Evolutionary conservation across 768 basidiomycete species (phyloP), one percentile per base, ranked within the genome.

Genomic region (Psilocybe azurescens): DNA sequence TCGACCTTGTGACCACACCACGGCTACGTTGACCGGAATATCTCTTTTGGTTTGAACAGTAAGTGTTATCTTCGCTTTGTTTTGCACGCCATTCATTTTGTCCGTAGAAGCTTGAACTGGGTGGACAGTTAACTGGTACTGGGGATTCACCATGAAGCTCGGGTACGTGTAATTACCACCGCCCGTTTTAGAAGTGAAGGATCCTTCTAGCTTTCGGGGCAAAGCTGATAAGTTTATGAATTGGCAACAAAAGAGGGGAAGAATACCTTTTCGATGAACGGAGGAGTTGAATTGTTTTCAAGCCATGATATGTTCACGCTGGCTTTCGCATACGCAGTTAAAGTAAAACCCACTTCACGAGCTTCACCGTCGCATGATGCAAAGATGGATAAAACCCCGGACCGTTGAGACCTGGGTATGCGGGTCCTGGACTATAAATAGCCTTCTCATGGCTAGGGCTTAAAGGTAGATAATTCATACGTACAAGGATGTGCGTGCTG

Each of bases 81-180:
- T 65, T 50, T 48, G 38, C 46, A 11, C 48, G 39, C 38, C 36
- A 36, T 46, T 33, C 46, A 24, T 60, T 57, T 60, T 48, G 29
- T 30, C 49, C 30, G 20, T 44, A 58, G 41, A n/a, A 5, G 11
- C 2, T 36, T 59, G 70, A 1, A 75, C 68, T 3, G 84, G 77
- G 56, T 81, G 77, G 18, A 97, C 75, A 6, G 75, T 81, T 13
- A 98, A 78, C 58, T 83, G 82, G 74, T 93, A 98, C 70, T 97
- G 94, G 0, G 96, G 96, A 70, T 98, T 99, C 53, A 85, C 74
- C 88, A 97, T 91, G 74, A 91, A 97, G 0, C 90, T 89, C 0
- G 93, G 86, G 65, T 87, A 80, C 4, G 86, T 85, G 59, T 88
- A 85, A 69, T 95, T 96, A 1, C 97, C 97, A 0, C 97, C 97